phyloP scores from a whole-genome alignment of 1,139 yeast genomes.

The Geotrichum siamense region DNA sequence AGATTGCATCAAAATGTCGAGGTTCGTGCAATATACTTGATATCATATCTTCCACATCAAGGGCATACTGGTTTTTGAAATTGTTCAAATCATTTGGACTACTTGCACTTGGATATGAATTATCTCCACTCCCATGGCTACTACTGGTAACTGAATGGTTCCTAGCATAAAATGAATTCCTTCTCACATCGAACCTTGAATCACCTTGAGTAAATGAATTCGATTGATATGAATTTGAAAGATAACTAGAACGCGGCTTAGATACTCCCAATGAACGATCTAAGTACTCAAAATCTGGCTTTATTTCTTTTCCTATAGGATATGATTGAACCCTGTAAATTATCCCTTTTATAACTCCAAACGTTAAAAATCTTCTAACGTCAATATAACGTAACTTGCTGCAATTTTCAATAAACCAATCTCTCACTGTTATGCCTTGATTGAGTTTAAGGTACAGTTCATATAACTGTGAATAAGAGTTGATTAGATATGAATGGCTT shows the following conservation, averaged over 20 bases:
- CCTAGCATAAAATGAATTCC: neutral
- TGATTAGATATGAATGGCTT: constrained; percentile 17
- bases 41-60: constrained; percentile 39
- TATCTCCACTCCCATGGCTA: constrained; percentile 11
- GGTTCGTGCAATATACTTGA: constrained; percentile 48
- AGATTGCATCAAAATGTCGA: constrained; percentile 63
- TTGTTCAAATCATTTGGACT: constrained; percentile 19
- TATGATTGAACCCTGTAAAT: constrained; percentile 74
- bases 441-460: constrained; percentile 69
- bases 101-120: constrained; percentile 14
- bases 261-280: constrained; percentile 11
- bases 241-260: neutral
- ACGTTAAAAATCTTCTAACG: constrained; percentile 72
- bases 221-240: neutral
- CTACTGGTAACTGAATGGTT: constrained; percentile 12
- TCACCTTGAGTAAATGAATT: neutral
- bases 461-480: constrained; percentile 50
- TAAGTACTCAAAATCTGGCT: constrained; percentile 23
- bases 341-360: constrained; percentile 76
- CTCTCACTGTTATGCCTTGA: constrained; percentile 69
- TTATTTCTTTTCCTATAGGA: constrained; percentile 45
- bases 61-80: constrained; percentile 18
- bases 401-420: constrained; percentile 70
- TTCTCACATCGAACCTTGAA: neutral
- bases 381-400: constrained; percentile 60